Evolutionary conservation across 148 eudicot species (phyloP), one percentile per base, ranked within the genome.

Genomic region (Amaranthus cruentus): DNA sequence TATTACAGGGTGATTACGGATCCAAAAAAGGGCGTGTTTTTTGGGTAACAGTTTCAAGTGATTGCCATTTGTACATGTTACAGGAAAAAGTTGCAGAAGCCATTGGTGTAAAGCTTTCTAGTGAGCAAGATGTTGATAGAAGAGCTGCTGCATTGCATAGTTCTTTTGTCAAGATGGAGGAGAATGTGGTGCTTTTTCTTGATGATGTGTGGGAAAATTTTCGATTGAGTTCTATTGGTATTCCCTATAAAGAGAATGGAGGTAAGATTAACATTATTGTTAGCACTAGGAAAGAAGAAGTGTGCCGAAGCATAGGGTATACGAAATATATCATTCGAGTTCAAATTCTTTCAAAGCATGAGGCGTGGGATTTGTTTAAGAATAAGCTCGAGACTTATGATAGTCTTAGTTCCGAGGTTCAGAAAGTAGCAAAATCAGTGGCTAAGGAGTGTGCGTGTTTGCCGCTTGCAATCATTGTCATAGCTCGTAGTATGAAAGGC

Each of bases 201-300:
- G 80, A 77, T 66, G 76, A 77, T 55, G n/a, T 77, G 76, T 77
- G 80, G 76, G 9, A 50, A 21, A 42, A 47, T 4, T 46, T 63
- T 21, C 4, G n/a, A 10, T 3, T 13, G 1, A 28, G 13, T 12
- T 10, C 46, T 14, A n/a, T 77, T 3, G 71, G 80, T 4, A 65
- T 77, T 43, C 80, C 14, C 43, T 65, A 50, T 65, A 61, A 73
- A 46, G 52, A 43, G 9, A 50, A 28, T 2, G 38, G 38, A 28
- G 0, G 38, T 46, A 38, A 21, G 55, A 62, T 71, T 44, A 77
- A 56, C 66, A 55, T 77, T n/a, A 44, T 77, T 7, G 10, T 71
- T 13, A 65, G 49, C 14, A 71, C 75, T 38, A 75, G 75, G 4
- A 28, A 8, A 3, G 2, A 8, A 3, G 71, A 77, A 0, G 75